A percentile compares a stretch with the other conserved stretches of the same genome.
These are phyloP conservation scores for Aphanocladium album DNA, from an alignment of 2,329 filamentous ascomycete genomes.

Conservation along the genomic window DNA sequence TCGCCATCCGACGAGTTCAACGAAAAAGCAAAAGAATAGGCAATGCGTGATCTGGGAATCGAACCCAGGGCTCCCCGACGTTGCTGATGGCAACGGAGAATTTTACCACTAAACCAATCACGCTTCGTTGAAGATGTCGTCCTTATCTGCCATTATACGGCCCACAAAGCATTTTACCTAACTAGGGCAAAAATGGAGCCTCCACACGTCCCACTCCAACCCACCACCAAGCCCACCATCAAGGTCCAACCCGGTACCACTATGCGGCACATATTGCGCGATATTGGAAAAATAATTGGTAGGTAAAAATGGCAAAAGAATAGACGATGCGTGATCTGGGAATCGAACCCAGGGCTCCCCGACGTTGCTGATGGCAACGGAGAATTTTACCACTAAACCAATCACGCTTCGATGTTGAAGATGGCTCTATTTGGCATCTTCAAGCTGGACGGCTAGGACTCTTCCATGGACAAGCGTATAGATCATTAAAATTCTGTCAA, in stretches of 20 bases:
- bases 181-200: background rate
- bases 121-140: constrained; percentile 7
- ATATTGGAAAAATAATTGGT: background rate
- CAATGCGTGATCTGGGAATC: constrained; percentile 19
- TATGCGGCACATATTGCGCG: background rate
- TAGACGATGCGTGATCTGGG: constrained; percentile 17
- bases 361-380: constrained; percentile 20
- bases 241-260: background rate
- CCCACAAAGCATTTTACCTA: background rate
- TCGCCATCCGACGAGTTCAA: no score
- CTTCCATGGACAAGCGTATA: no score
- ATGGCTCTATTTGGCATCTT: no score
- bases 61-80: constrained; percentile 19
- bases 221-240: background rate
- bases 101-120: constrained; percentile 21
- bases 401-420: constrained; percentile 16
- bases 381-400: constrained; percentile 21
- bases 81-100: constrained; percentile 19
- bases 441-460: no score
- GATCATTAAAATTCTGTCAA: no score
- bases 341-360: constrained; percentile 20
- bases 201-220: background rate
- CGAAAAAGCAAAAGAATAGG: constrained; percentile 3
- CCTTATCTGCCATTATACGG: background rate
- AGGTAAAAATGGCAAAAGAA: background rate